Base-by-base conservation (phyloP, 805 yeast genomes). In the Komagataella populi region DNA sequence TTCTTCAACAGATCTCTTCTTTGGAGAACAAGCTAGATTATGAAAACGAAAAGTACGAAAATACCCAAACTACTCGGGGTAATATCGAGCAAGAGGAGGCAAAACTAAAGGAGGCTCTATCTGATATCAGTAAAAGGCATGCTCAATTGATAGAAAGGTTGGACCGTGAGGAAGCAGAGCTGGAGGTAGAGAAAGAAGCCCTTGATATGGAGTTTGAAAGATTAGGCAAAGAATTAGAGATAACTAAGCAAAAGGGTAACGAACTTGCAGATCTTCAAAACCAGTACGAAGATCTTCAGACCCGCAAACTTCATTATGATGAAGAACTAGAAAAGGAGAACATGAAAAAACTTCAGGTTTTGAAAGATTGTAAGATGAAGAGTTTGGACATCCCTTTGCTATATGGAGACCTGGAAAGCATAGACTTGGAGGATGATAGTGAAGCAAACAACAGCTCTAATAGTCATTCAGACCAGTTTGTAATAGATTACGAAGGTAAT, bases 311-410 rank as follows among this genome's bases (percentile, higher is more conserved):
- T 30, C 39, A 30, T 14, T 45, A 54, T 4, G 73, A 73, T 24
- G 87, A 81, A 56, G 73, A 72, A 23, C 57, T 77, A 6, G 80
- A 81, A 45, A 76, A 75, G 53, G 59, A 71, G 4, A 78, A 76
- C 53, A 60, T 78, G 36, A 86, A 81, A 49, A 76, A 83, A 59
- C 67, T 78, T 6, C 76, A 77, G 55, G 68, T 78, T 17, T 70
- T 89, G 54, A 80, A 82, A 55, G 80, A 78, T 55, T 86, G 96
- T 65, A 87, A 85, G 58, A 74, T 90, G 53, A 86, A 86, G 51
- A 83, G 77, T 52, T 71, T 84, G 20, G 68, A 71, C 12, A 59
- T 88, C 14, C 95, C 96, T 1, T 63, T 87, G 30, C 57, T 62
- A 5, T 77, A 76, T 23, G 89, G 89, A 0, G 71, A 80, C 10